A percentile compares a stretch with the other conserved stretches of the same genome.
phyloP scores from a whole-genome alignment of 495 filamentous ascomycete genomes.

The Chaetomium cochliodes region DNA sequence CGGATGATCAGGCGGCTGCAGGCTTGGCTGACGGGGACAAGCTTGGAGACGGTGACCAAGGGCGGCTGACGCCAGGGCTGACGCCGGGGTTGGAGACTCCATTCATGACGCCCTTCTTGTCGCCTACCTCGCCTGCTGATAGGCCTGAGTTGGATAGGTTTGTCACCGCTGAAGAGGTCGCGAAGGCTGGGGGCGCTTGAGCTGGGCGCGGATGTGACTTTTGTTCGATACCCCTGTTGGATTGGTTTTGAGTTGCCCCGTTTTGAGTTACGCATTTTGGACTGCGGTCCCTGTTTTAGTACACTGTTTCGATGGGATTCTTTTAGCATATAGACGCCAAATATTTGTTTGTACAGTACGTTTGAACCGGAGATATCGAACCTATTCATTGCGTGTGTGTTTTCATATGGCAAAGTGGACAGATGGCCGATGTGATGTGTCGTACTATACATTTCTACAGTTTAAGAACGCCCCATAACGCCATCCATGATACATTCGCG shows the following conservation, averaged over 20 bases:
- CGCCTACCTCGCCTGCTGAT: conserved; percentile 21
- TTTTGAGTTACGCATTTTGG: too few species aligned
- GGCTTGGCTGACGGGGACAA: not conserved
- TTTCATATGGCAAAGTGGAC: not conserved
- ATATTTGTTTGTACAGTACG: not conserved
- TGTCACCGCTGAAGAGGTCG: conserved; percentile 41
- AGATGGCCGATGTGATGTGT: not conserved
- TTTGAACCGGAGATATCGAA: not conserved
- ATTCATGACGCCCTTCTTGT: conserved; percentile 11
- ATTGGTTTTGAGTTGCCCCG: not conserved
- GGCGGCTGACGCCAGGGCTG: not conserved
- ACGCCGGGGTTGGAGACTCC: conserved; percentile 1
- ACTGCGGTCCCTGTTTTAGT: not conserved
- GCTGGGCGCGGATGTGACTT: not conserved
- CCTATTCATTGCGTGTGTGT: not conserved
- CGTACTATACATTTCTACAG: not conserved
- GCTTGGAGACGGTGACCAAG: not conserved
- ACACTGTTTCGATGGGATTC: not conserved
- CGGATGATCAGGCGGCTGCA: not conserved
- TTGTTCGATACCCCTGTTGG: conserved; percentile 23
- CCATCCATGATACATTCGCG: conserved; percentile 3
- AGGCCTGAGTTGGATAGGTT: conserved; percentile 45
- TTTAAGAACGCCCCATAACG: conserved; percentile 19
- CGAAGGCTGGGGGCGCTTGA: conserved; percentile 17
- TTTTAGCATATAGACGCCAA: not conserved